Percentiles rank a stretch among this genome's conserved stretches.
These are phyloP conservation scores for Russula sp. DNA, from an alignment of 768 basidiomycete genomes.

Conservation along the genomic window DNA sequence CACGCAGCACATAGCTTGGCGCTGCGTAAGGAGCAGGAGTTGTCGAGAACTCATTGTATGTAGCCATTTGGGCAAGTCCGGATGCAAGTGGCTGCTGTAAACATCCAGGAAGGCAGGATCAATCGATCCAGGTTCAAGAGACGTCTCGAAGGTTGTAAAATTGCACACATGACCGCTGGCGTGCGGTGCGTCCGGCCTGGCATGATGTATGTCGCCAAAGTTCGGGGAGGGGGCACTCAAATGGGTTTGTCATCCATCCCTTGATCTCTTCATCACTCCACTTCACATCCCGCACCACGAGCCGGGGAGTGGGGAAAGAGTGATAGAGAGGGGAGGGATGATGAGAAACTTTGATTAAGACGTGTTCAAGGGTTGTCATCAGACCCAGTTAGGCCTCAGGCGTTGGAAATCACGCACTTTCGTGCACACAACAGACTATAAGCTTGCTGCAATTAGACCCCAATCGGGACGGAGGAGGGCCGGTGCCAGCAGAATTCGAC, in stretches of 20 bases:
- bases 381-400: neutral
- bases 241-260: neutral
- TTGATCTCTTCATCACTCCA: slow-evolving; percentile 17
- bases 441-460: neutral
- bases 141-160: slow-evolving; percentile 3
- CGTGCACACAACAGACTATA: neutral
- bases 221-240: neutral
- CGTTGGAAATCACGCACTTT: neutral
- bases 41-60: slow-evolving; percentile 11
- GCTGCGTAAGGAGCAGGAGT: neutral
- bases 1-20: slow-evolving; percentile 5
- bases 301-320: slow-evolving; percentile 4
- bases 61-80: slow-evolving; percentile 21
- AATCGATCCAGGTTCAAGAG: slow-evolving; percentile 10
- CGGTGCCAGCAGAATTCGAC: neutral
- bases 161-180: slow-evolving; percentile 17
- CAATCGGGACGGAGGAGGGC: neutral
- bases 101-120: neutral
- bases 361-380: slow-evolving; percentile 9
- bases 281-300: slow-evolving; percentile 6
- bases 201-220: slow-evolving; percentile 15
- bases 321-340: neutral
- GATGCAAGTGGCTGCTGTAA: slow-evolving; percentile 12
- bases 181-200: slow-evolving; percentile 9
- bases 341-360: neutral